These are phyloP conservation scores for Phytophthora tentaculata DNA, from an alignment of 352 stramenopile genomes.

Conservation along the genomic window DNA sequence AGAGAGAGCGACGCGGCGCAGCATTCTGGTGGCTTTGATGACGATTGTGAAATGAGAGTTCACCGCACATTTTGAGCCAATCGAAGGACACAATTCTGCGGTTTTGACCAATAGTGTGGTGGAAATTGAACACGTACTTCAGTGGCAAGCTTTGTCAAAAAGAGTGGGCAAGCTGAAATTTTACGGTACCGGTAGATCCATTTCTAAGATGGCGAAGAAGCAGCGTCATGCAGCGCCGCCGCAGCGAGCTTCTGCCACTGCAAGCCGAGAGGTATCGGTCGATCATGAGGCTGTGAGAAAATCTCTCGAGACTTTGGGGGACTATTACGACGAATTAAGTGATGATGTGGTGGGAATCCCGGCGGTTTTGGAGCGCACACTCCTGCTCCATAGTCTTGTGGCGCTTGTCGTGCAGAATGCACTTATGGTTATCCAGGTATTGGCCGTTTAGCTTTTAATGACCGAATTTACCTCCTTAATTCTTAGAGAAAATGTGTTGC, in stretches of 20 bases:
- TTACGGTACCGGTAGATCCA: too few relatives aligned
- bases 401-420: constrained; percentile 43
- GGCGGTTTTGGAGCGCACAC: constrained; percentile 32
- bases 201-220: constrained; percentile 50
- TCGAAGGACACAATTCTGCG: not conserved
- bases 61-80: not conserved
- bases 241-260: constrained; percentile 6
- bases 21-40: constrained; percentile 26
- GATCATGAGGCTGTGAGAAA: constrained; percentile 15
- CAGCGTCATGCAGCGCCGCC: constrained; percentile 23
- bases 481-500: not conserved
- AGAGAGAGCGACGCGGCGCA: constrained; percentile 26
- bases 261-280: constrained; percentile 9
- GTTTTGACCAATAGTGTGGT: constrained; percentile 3
- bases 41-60: constrained; percentile 18
- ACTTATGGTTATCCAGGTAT: constrained; percentile 54
- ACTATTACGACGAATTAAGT: constrained; percentile 24
- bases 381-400: constrained; percentile 50
- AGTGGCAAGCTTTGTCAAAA: not conserved
- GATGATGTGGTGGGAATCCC: constrained; percentile 23
- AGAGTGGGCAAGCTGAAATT: constrained; percentile 3
- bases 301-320: constrained; percentile 12
- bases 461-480: too few relatives aligned
- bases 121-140: not conserved
- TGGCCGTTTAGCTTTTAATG: not conserved